Evolutionary conservation across 176 grass and related monocot species (phyloP).

Genomic region (Canna indica): DNA sequence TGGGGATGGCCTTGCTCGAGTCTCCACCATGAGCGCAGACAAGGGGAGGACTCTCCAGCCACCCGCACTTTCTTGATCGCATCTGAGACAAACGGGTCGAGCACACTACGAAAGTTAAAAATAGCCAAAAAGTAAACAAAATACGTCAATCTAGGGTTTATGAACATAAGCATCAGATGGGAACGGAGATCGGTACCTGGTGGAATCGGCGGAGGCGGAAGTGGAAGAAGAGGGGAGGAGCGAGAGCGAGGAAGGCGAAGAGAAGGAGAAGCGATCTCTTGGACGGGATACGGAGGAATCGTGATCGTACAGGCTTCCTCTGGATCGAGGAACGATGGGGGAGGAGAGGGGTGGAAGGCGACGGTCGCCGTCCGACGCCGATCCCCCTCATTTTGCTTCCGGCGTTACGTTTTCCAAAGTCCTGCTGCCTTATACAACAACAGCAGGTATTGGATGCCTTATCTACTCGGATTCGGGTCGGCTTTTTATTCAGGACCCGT

Average conservation of each 20-base stretch:
- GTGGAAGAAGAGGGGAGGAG: constrained; percentile 66
- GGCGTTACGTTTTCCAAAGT: neutral
- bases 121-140: neutral
- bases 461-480: too few species aligned
- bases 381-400: neutral
- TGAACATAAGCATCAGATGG: neutral
- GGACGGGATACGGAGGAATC: constrained; percentile 30
- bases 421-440: neutral
- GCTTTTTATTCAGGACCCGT: too few species aligned
- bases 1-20: constrained; percentile 54
- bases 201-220: constrained; percentile 75
- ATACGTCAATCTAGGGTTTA: neutral
- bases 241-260: constrained; percentile 48
- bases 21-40: constrained; percentile 86
- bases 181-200: constrained; percentile 13
- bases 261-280: constrained; percentile 52
- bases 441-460: neutral
- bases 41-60: constrained; percentile 58
- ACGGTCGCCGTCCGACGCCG: neutral
- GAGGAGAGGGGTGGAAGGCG: constrained; percentile 40
- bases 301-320: constrained; percentile 12
- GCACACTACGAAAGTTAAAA: neutral
- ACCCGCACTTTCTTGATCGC: constrained; percentile 62
- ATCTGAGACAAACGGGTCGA: constrained; percentile 26
- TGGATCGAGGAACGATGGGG: constrained; percentile 3